phyloP scores from a whole-genome alignment of 805 yeast genomes.

The Yarrowia phangngaensis region DNA sequence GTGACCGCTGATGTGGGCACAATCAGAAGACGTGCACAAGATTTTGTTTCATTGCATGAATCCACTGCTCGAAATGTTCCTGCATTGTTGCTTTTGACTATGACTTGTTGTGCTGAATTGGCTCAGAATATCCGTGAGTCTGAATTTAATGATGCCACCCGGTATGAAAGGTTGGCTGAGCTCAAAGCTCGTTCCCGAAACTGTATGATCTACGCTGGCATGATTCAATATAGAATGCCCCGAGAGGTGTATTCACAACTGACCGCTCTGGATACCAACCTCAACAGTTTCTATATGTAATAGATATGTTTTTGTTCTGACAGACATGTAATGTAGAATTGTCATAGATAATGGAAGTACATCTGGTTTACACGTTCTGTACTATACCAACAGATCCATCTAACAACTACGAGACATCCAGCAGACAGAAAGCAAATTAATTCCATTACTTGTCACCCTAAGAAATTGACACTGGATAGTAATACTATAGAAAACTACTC shows the following conservation, averaged over 20 bases:
- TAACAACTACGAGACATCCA: too few species aligned
- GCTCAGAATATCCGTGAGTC: slow-evolving; percentile 42
- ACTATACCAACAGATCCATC: too few species aligned
- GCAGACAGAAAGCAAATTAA: too few species aligned
- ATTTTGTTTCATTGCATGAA: slow-evolving; percentile 60
- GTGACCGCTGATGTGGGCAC: slow-evolving; percentile 46
- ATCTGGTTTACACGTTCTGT: too few species aligned
- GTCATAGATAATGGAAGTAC: too few species aligned
- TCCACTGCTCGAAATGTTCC: slow-evolving; percentile 76
- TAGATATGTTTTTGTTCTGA: too few species aligned
- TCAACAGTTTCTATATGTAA: slow-evolving; percentile 11
- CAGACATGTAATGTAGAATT: too few species aligned
- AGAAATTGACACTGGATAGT: too few species aligned
- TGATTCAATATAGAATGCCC: slow-evolving; percentile 82
- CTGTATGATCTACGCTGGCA: slow-evolving; percentile 92
- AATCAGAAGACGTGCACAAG: slow-evolving; percentile 67
- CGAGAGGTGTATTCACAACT: slow-evolving; percentile 69
- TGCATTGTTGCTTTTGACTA: slow-evolving; percentile 67
- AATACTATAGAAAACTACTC: too few species aligned
- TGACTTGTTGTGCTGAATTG: slow-evolving; percentile 68
- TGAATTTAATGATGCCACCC: slow-evolving; percentile 46
- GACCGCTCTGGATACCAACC: slow-evolving; percentile 53
- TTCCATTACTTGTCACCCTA: too few species aligned
- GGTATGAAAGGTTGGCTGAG: slow-evolving; percentile 52
- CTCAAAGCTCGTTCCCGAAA: slow-evolving; percentile 68